Evolutionary conservation across 805 yeast genomes (phyloP).

Genomic region (Suhomyces sp.): DNA sequence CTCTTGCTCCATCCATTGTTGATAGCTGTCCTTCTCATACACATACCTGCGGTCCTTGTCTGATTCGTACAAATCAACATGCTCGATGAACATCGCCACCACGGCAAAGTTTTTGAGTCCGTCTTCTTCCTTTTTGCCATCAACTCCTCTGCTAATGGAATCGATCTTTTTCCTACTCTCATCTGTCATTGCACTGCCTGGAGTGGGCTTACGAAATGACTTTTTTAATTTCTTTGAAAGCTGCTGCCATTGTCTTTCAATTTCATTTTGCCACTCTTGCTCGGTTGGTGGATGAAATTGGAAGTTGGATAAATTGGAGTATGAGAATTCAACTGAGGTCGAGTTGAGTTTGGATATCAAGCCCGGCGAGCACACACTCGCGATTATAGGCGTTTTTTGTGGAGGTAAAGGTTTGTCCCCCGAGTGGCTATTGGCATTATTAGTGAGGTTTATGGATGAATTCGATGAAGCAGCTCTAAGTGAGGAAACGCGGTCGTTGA

Average conservation of each 20-base stretch:
- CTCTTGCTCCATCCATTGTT: slow-evolving; percentile 73
- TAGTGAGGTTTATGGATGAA: slow-evolving; percentile 2
- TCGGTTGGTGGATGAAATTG: slow-evolving; percentile 45
- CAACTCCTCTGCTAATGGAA: slow-evolving; percentile 76
- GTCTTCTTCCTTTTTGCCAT: slow-evolving; percentile 65
- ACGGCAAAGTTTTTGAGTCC: slow-evolving; percentile 66
- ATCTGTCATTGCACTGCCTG: slow-evolving; percentile 56
- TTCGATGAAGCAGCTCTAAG: slow-evolving; percentile 8
- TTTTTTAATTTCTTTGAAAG: slow-evolving; percentile 60
- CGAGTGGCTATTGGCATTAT: neutral
- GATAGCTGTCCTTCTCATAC: slow-evolving; percentile 51
- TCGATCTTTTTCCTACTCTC: slow-evolving; percentile 60
- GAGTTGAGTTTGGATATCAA: slow-evolving; percentile 17
- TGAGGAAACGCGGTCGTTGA: neutral
- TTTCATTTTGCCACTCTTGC: slow-evolving; percentile 68
- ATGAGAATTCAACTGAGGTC: slow-evolving; percentile 23
- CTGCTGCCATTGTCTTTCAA: slow-evolving; percentile 57
- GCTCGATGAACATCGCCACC: slow-evolving; percentile 64
- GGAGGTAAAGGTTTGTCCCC: neutral
- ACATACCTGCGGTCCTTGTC: slow-evolving; percentile 54
- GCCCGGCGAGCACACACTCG: slow-evolving; percentile 29
- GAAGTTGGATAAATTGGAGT: slow-evolving; percentile 22
- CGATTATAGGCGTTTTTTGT: slow-evolving; percentile 20
- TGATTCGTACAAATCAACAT: slow-evolving; percentile 65
- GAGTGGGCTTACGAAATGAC: slow-evolving; percentile 69